Evolutionary conservation across 179 eudicot species (phyloP).

Genomic region (Beta corolliflora): DNA sequence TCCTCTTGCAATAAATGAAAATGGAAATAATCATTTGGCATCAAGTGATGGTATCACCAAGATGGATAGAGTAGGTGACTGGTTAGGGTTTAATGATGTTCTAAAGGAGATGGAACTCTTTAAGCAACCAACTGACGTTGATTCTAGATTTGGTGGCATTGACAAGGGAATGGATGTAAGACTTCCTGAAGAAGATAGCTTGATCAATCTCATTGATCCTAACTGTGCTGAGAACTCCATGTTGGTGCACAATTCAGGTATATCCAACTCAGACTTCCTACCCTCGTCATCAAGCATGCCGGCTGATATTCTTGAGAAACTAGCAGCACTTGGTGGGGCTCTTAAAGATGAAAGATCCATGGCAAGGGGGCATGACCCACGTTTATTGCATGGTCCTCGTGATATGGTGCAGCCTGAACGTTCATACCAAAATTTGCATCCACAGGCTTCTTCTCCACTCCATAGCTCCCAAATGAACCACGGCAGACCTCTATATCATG

Average conservation of each 20-base stretch:
- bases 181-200: conserved; percentile 72
- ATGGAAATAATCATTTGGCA: conserved; percentile 29
- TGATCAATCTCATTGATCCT: conserved; percentile 53
- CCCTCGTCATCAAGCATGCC: conserved; percentile 44
- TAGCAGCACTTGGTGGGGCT: conserved; percentile 53
- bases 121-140: conserved; percentile 36
- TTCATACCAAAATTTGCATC: conserved; percentile 48
- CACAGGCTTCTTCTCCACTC: conserved; percentile 52
- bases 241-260: conserved; percentile 31
- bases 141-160: conserved; percentile 39
- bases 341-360: conserved; percentile 43
- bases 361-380: conserved; percentile 42
- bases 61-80: conserved; percentile 35
- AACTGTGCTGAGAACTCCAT: conserved; percentile 33
- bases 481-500: conserved; percentile 53
- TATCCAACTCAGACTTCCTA: conserved; percentile 33
- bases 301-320: conserved; percentile 55
- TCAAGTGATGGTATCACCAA: conserved; percentile 36
- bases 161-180: conserved; percentile 39
- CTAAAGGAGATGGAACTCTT: conserved; percentile 34
- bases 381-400: conserved; percentile 44
- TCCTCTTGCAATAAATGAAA: conserved; percentile 28
- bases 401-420: conserved; percentile 50
- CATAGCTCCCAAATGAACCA: conserved; percentile 58
- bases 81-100: conserved; percentile 46